phyloP scores from a whole-genome alignment of 2,329 filamentous ascomycete species.

The Catunica adiposa region DNA sequence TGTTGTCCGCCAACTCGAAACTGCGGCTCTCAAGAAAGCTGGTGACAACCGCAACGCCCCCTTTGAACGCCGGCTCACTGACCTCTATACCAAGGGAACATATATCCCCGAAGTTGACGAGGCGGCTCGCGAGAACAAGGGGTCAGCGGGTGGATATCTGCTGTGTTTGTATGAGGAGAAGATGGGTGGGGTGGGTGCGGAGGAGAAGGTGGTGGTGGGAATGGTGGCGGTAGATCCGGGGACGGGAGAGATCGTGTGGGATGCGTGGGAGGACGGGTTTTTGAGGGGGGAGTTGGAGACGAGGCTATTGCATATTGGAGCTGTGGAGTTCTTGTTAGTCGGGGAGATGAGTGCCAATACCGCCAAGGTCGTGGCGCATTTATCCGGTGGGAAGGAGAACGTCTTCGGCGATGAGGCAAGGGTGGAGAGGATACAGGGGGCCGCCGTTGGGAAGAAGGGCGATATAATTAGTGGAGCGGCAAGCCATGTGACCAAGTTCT shows the following conservation, averaged over 20 bases:
- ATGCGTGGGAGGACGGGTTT: constrained; percentile 91
- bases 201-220: constrained; percentile 85
- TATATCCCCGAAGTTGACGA: constrained; percentile 90
- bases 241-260: constrained; percentile 90
- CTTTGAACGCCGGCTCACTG: constrained; percentile 83
- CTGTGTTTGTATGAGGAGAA: constrained; percentile 84
- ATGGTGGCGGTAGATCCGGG: constrained; percentile 88
- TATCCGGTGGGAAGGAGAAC: constrained; percentile 78
- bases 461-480: constrained; percentile 24
- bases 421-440: constrained; percentile 49
- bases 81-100: constrained; percentile 93
- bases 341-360: constrained; percentile 80
- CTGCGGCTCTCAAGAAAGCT: constrained; percentile 84
- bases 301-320: constrained; percentile 82
- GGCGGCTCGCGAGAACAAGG: constrained; percentile 25
- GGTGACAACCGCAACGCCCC: constrained; percentile 88
- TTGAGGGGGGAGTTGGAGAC: constrained; percentile 96
- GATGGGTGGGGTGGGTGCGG: constrained; percentile 52
- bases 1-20: constrained; percentile 86
- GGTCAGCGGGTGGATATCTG: constrained; percentile 63
- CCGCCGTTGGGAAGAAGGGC: constrained; percentile 20
- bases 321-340: constrained; percentile 87
- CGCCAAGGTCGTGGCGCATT: constrained; percentile 77
- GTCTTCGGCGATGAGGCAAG: constrained; percentile 83
- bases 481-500: constrained; percentile 87